A percentile compares a stretch with the other conserved stretches of the same genome.
Evolutionary conservation across 129 eudicot genomes (phyloP).

Genomic region (Lactuca saligna): DNA sequence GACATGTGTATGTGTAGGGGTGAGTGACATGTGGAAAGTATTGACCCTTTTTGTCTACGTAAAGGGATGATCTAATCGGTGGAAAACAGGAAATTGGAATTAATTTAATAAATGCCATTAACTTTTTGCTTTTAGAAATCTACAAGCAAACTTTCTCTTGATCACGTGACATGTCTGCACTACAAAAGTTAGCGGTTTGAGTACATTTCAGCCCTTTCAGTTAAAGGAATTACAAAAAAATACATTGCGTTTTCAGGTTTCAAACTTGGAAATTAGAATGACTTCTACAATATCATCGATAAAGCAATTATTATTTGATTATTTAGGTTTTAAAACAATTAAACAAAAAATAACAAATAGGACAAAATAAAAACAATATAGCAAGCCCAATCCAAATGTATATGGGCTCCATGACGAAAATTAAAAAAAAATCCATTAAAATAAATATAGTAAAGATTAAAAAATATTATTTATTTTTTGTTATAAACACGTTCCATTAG

Average conservation of each 20-base stretch:
- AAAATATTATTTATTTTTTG: too few species aligned
- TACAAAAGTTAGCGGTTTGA: not conserved
- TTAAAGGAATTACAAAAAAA: not conserved
- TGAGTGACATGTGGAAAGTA: too few species aligned
- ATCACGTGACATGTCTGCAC: not conserved
- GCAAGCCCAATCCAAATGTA: too few species aligned
- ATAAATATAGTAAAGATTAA: too few species aligned
- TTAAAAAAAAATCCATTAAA: too few species aligned
- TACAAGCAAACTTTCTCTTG: conserved; percentile 10
- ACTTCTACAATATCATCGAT: too few species aligned
- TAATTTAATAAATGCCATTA: not conserved
- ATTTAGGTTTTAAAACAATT: too few species aligned
- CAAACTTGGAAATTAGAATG: not conserved
- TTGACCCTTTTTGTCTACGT: conserved; percentile 11
- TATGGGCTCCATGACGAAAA: too few species aligned
- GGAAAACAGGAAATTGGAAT: not conserved
- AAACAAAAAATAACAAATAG: not conserved
- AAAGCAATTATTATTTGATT: too few species aligned
- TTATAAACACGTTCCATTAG: too few species aligned
- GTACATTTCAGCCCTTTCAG: not conserved
- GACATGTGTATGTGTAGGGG: too few species aligned
- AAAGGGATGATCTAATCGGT: not conserved
- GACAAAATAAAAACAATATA: too few species aligned
- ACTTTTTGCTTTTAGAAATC: not conserved
- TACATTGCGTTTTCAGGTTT: not conserved